These are phyloP conservation scores for Ophiocordyceps polyrhachis-furcata DNA, from an alignment of 2,329 filamentous ascomycete genomes.

Conservation along the genomic window DNA sequence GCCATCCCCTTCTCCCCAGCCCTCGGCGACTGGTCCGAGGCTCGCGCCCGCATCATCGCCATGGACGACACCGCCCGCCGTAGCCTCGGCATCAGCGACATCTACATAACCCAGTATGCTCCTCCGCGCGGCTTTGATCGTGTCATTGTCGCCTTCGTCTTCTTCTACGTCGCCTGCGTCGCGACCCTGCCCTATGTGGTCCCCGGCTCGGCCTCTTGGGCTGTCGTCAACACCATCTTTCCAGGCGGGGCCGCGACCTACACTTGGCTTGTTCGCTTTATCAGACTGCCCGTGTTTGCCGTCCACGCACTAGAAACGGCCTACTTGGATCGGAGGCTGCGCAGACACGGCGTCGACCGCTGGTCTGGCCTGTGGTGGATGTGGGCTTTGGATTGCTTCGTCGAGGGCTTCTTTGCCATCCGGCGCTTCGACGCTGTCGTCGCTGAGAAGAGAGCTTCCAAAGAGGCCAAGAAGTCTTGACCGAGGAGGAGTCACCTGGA, in stretches of 20 bases:
- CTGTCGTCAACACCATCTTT: constrained; percentile 28
- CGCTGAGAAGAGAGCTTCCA: constrained; percentile 20
- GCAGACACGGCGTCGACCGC: constrained; percentile 26
- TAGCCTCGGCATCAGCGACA: constrained; percentile 37
- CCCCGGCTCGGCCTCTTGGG: constrained; percentile 30
- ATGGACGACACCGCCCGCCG: constrained; percentile 42
- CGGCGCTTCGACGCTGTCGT: constrained; percentile 31
- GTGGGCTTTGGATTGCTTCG: constrained; percentile 33
- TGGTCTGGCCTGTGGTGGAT: constrained; percentile 30
- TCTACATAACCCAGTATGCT: constrained; percentile 21
- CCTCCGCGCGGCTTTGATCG: constrained; percentile 26
- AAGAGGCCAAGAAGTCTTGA: constrained; percentile 17
- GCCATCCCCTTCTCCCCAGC: constrained; percentile 50
- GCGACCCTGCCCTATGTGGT: constrained; percentile 29
- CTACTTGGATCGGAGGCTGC: constrained; percentile 28
- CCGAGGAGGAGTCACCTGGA: not conserved
- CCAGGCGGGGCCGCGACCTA: constrained; percentile 41
- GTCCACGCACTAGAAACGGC: constrained; percentile 49
- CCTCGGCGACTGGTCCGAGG: constrained; percentile 47
- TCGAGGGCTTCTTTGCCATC: constrained; percentile 35
- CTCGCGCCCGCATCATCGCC: constrained; percentile 50
- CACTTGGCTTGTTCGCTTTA: constrained; percentile 35
- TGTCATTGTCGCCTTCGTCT: constrained; percentile 33
- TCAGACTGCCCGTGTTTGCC: constrained; percentile 39
- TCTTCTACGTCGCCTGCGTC: constrained; percentile 34